Conservation (phyloP, 2,329 filamentous ascomycete species). For the Harringtonia lauricola region DNA sequence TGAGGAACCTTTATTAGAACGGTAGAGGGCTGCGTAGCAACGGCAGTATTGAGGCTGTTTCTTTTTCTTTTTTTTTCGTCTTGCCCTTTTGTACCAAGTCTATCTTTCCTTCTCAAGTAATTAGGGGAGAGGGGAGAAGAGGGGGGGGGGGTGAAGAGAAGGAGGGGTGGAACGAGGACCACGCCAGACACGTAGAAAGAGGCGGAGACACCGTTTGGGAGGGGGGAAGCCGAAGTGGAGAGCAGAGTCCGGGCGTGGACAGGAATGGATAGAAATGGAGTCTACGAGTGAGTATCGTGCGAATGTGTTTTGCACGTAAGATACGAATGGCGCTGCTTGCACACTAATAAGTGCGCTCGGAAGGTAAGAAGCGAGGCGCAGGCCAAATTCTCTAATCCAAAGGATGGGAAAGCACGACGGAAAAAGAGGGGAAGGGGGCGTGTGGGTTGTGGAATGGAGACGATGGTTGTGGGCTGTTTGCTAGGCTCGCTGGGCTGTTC, state of each 20-base stretch:
- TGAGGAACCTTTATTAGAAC: background rate
- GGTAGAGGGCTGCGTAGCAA: background rate
- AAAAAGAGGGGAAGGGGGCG: background rate
- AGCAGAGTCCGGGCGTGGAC: background rate
- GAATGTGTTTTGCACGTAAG: no score
- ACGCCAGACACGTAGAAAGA: slow-evolving; percentile 2
- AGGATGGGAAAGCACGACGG: slow-evolving; percentile 2
- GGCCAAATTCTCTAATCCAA: background rate
- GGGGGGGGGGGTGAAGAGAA: background rate
- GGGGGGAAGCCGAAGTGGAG: background rate
- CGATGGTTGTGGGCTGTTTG: slow-evolving; percentile 1
- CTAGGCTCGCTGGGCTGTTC: background rate
- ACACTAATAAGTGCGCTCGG: no score
- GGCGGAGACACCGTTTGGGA: background rate
- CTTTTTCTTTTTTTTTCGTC: slow-evolving; percentile 6
- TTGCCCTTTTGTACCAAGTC: background rate
- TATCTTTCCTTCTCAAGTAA: background rate
- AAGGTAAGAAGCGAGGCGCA: slow-evolving; percentile 3
- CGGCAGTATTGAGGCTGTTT: background rate
- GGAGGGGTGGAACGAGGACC: slow-evolving; percentile 1
- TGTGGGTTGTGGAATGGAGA: background rate
- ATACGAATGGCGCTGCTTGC: no score
- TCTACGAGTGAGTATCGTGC: no score
- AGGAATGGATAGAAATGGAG: no score
- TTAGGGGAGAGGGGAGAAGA: background rate